Evolutionary conservation across 768 basidiomycete genomes (phyloP).

Genomic region (Leccinellum albellum): DNA sequence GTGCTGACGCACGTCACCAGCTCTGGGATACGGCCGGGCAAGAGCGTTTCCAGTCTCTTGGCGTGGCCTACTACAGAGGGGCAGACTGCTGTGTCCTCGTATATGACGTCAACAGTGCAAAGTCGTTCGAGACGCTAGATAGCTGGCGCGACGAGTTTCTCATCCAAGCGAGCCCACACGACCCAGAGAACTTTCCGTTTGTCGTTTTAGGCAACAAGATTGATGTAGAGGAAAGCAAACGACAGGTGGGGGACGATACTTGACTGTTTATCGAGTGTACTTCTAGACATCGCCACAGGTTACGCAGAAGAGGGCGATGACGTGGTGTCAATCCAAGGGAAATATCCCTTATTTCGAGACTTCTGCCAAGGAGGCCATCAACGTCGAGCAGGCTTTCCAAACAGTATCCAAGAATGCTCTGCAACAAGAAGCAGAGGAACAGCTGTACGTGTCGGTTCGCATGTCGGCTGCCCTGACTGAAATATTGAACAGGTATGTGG

Average conservation of each 20-base stretch:
- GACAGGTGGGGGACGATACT: conserved; percentile 65
- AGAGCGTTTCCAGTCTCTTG: conserved; percentile 98
- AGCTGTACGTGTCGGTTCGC: conserved; percentile 60
- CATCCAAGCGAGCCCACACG: conserved; percentile 97
- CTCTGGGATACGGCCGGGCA: conserved; percentile 99
- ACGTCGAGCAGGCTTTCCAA: conserved; percentile 99
- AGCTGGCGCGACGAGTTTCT: conserved; percentile 99
- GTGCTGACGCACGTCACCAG: conserved; percentile 39
- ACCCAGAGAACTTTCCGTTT: conserved; percentile 99
- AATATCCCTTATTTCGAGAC: conserved; percentile 99
- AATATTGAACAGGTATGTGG: conserved; percentile 71
- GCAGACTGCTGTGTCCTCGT: conserved; percentile 99
- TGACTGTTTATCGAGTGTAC: not conserved
- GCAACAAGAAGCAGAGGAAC: conserved; percentile 95
- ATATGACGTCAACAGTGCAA: conserved; percentile 97
- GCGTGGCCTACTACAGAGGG: conserved; percentile 98
- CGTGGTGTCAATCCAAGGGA: conserved; percentile 99
- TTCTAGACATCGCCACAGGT: conserved; percentile 50
- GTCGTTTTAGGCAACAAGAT: conserved; percentile 99
- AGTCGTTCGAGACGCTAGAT: conserved; percentile 97
- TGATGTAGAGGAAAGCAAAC: conserved; percentile 97
- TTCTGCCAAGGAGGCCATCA: conserved; percentile 99
- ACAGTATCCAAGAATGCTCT: conserved; percentile 99
- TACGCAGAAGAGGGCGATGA: conserved; percentile 99
- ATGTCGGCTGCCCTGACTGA: conserved; percentile 11